These are phyloP conservation scores for Apiospora marii DNA, from an alignment of 2,329 filamentous ascomycete genomes.

Conservation along the genomic window DNA sequence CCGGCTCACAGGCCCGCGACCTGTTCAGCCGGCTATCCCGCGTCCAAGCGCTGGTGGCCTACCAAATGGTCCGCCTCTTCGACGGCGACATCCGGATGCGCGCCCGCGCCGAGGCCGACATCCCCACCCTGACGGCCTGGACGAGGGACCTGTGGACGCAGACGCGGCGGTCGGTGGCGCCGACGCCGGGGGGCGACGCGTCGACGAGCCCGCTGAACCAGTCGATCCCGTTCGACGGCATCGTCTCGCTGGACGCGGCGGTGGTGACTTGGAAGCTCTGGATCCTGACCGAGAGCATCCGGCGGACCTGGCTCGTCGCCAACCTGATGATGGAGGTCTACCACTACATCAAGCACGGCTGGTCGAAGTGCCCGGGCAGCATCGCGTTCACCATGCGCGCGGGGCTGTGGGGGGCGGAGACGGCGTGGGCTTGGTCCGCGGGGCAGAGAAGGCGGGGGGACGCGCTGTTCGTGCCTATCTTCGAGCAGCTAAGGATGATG, in stretches of 20 bases:
- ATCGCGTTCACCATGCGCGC: constrained; percentile 38
- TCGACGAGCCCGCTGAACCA: neutral
- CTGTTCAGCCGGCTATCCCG: constrained; percentile 35
- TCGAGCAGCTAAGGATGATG: neutral
- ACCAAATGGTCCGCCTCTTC: constrained; percentile 45
- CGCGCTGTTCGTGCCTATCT: neutral
- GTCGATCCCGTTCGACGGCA: neutral
- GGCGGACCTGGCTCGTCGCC: constrained; percentile 39
- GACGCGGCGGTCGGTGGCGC: neutral
- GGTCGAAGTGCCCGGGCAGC: constrained; percentile 39
- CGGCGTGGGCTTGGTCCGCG: constrained; percentile 34
- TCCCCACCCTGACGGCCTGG: constrained; percentile 40
- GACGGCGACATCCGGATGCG: constrained; percentile 46
- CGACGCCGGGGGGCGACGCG: neutral
- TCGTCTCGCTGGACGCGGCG: neutral
- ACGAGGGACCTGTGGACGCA: constrained; percentile 33
- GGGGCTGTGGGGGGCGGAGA: constrained; percentile 40
- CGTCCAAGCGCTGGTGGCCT: constrained; percentile 39
- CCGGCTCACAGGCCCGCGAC: constrained; percentile 15
- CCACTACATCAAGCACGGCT: constrained; percentile 37
- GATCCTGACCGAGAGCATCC: constrained; percentile 42
- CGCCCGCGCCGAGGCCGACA: constrained; percentile 41
- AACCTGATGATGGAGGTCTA: constrained; percentile 37
- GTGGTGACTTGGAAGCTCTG: constrained; percentile 37
- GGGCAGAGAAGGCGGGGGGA: neutral